These are phyloP conservation scores for Moniliophthora roreri DNA, from an alignment of 1,284 basidiomycete species.

Conservation along the genomic window DNA sequence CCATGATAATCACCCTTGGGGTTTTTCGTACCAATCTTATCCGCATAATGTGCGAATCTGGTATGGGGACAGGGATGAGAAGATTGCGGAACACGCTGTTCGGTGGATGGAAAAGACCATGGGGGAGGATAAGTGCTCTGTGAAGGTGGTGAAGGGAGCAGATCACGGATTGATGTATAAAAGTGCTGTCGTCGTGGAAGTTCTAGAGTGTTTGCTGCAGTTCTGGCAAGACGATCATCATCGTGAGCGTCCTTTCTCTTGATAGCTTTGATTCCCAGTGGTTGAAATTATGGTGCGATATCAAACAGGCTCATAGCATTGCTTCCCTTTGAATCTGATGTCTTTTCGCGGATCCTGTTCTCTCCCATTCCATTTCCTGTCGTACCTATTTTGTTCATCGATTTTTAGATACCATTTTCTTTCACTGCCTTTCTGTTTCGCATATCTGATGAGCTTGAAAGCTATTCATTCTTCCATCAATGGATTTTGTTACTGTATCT, in stretches of 20 bases:
- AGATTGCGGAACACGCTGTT: constrained; percentile 86
- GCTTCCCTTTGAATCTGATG: too few relatives aligned
- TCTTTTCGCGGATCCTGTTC: too few relatives aligned
- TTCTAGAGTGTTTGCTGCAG: constrained; percentile 69
- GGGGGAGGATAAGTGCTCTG: constrained; percentile 70
- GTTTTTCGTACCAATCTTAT: constrained; percentile 79
- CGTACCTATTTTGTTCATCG: too few relatives aligned
- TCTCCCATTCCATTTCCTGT: too few relatives aligned
- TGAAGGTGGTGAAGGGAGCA: constrained; percentile 84
- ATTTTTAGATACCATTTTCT: too few relatives aligned
- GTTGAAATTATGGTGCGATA: too few relatives aligned
- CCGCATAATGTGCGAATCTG: constrained; percentile 83
- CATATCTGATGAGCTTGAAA: too few relatives aligned
- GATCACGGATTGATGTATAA: constrained; percentile 94
- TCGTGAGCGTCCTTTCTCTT: neutral
- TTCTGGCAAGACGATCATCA: constrained; percentile 47
- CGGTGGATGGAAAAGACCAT: constrained; percentile 89
- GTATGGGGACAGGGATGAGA: constrained; percentile 93
- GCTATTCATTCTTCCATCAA: too few relatives aligned
- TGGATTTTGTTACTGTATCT: too few relatives aligned
- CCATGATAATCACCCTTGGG: constrained; percentile 82
- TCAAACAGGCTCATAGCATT: too few relatives aligned
- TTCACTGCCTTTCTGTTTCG: too few relatives aligned
- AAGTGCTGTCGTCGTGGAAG: constrained; percentile 84
- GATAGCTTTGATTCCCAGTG: neutral